A percentile compares a stretch with the other conserved stretches of the same genome.
Conservation (phyloP, 768 basidiomycete genomes). For the Boletus rex-veris region DNA sequence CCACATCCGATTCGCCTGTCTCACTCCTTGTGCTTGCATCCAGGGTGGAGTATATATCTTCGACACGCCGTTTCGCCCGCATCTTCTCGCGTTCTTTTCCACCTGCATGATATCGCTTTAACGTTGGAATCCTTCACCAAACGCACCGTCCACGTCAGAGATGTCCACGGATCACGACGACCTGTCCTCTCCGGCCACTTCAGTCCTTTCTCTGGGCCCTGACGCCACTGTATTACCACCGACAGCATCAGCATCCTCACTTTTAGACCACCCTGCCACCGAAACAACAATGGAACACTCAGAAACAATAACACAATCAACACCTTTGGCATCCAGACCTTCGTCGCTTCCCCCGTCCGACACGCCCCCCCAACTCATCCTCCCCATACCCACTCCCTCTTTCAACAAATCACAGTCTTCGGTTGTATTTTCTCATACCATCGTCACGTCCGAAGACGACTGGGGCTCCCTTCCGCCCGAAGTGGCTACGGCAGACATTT, state of each 20-base stretch:
- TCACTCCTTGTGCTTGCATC: constrained; percentile 6
- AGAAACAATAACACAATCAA: constrained; percentile 12
- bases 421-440: constrained; percentile 44
- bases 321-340: constrained; percentile 17
- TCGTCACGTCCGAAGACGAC: constrained; percentile 33
- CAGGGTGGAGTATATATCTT: constrained; percentile 4
- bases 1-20: not conserved
- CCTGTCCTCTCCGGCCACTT: constrained; percentile 13
- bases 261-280: constrained; percentile 23
- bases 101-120: constrained; percentile 20
- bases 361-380: constrained; percentile 33
- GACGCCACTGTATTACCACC: constrained; percentile 26
- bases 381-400: constrained; percentile 40
- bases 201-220: constrained; percentile 8
- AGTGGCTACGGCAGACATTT: constrained; percentile 53
- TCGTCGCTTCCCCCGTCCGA: constrained; percentile 20
- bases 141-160: constrained; percentile 18
- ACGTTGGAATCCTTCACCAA: constrained; percentile 7
- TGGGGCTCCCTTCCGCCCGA: constrained; percentile 47
- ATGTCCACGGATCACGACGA: constrained; percentile 27
- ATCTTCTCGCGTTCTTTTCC: not conserved
- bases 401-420: constrained; percentile 40
- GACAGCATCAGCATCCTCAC: constrained; percentile 16
- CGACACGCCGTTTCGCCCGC: constrained; percentile 5
- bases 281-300: constrained; percentile 19